phyloP scores from a whole-genome alignment of 1,139 yeast genomes.

The Diutina catenulata region DNA sequence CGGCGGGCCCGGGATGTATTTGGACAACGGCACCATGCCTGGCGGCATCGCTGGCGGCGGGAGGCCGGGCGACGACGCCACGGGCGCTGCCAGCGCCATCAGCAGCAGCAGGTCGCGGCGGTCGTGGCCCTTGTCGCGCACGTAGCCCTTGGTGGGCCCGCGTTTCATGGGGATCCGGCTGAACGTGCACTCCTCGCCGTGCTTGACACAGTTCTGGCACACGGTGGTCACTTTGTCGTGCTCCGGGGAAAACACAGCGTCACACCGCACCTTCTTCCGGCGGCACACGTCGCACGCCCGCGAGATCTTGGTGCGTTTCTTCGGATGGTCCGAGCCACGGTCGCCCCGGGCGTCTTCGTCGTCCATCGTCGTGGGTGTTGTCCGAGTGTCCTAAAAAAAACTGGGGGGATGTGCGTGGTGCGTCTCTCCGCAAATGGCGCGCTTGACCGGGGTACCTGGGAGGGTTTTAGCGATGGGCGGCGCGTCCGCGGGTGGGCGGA shows the following conservation, averaged over 20 bases:
- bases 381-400: too few relatives aligned
- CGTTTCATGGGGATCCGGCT: slow-evolving; percentile 61
- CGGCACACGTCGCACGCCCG: slow-evolving; percentile 63
- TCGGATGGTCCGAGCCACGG: slow-evolving; percentile 19
- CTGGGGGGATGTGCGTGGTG: too few relatives aligned
- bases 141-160: slow-evolving; percentile 68
- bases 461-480: too few relatives aligned
- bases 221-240: slow-evolving; percentile 33
- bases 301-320: slow-evolving; percentile 55
- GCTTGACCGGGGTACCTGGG: too few relatives aligned
- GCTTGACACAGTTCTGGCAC: slow-evolving; percentile 48
- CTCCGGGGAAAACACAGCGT: slow-evolving; percentile 36
- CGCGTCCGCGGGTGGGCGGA: too few relatives aligned
- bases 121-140: slow-evolving; percentile 16
- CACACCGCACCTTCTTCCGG: slow-evolving; percentile 51
- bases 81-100: too few relatives aligned
- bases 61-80: too few relatives aligned
- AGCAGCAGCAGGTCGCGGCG: background rate
- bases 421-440: too few relatives aligned
- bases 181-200: slow-evolving; percentile 45
- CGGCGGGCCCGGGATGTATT: too few relatives aligned
- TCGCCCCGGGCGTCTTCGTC: background rate
- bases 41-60: background rate
- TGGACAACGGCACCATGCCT: too few relatives aligned
- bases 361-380: too few relatives aligned